Percentiles rank a stretch among this genome's conserved stretches.
These are phyloP conservation scores for Kwoniella mangroviensis DNA, from an alignment of 768 basidiomycete species.

Conservation along the genomic window DNA sequence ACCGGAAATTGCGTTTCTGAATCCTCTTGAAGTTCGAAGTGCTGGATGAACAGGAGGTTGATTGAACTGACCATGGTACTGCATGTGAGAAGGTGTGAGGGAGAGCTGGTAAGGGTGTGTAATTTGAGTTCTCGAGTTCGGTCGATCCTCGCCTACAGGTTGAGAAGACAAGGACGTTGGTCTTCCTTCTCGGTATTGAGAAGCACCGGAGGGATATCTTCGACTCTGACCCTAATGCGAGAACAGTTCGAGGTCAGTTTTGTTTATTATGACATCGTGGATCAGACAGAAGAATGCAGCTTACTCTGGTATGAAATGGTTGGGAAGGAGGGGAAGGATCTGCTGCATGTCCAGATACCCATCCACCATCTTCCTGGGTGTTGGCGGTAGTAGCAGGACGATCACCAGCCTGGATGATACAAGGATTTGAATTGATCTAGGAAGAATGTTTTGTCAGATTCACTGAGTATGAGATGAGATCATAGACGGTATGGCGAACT, in stretches of 20 bases:
- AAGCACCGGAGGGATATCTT: not conserved
- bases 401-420: not conserved
- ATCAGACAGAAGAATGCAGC: not conserved
- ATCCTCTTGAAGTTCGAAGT: not conserved
- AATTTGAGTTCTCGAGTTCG: too few species aligned
- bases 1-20: not conserved
- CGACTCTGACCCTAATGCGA: not conserved
- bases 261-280: not conserved
- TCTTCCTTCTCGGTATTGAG: not conserved
- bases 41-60: not conserved
- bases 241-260: not conserved
- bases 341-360: not conserved
- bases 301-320: constrained; percentile 8
- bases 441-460: not conserved
- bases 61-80: too few species aligned
- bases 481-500: not conserved
- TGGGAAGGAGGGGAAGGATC: constrained; percentile 5
- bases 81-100: too few species aligned
- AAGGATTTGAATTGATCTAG: constrained; percentile 3
- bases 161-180: not conserved
- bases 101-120: too few species aligned
- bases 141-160: not conserved
- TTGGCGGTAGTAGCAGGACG: not conserved
- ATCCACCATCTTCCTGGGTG: constrained; percentile 11
- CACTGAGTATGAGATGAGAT: not conserved